A percentile compares a stretch with the other conserved stretches of the same genome.
These are phyloP conservation scores for Scedosporium aurantiacum DNA, from an alignment of 2,329 filamentous ascomycete genomes.

Conservation along the genomic window DNA sequence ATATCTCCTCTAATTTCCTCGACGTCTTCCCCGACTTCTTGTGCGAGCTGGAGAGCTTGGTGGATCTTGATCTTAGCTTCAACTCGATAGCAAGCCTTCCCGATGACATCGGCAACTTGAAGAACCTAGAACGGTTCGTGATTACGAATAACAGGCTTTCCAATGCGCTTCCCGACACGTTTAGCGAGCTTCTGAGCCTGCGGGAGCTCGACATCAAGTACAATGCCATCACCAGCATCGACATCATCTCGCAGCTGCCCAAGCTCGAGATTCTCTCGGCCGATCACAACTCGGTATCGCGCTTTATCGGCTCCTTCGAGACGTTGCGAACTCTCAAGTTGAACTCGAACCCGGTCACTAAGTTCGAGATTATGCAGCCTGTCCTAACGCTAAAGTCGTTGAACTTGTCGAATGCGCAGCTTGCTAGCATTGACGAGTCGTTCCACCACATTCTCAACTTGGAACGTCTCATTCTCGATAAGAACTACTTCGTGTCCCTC, in stretches of 20 bases:
- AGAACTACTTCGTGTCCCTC: constrained; percentile 89
- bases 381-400: constrained; percentile 75
- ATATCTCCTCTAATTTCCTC: constrained; percentile 88
- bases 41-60: constrained; percentile 68
- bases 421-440: constrained; percentile 79
- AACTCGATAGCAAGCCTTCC: constrained; percentile 76
- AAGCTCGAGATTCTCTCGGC: constrained; percentile 79
- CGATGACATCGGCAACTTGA: constrained; percentile 64
- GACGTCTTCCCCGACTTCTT: constrained; percentile 77
- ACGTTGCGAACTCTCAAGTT: constrained; percentile 75
- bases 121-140: constrained; percentile 75
- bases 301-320: constrained; percentile 81
- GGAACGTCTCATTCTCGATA: constrained; percentile 79
- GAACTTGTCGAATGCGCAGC: constrained; percentile 82
- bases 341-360: constrained; percentile 91
- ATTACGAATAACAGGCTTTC: constrained; percentile 89
- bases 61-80: constrained; percentile 94
- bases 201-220: constrained; percentile 92
- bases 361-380: constrained; percentile 70
- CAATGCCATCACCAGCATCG: constrained; percentile 80
- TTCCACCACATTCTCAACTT: constrained; percentile 82
- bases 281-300: constrained; percentile 86
- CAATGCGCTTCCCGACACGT: constrained; percentile 61
- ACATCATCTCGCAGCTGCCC: constrained; percentile 73
- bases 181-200: constrained; percentile 63